Evolutionary conservation across 2,329 filamentous ascomycete species (phyloP).

Genomic region (Venturiaceae sp.): DNA sequence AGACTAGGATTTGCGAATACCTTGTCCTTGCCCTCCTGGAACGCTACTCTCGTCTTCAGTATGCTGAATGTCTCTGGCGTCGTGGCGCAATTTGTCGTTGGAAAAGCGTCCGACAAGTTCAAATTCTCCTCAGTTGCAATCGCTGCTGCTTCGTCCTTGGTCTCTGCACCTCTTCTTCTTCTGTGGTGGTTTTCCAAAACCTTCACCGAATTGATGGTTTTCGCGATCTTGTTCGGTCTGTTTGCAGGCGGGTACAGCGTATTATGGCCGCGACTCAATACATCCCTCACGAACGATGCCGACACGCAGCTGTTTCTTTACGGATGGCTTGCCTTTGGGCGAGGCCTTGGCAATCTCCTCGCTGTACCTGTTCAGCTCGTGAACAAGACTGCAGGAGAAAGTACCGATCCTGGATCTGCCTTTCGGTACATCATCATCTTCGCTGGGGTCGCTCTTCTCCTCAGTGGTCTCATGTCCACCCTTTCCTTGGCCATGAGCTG

Average conservation of each 20-base stretch:
- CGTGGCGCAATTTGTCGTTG: not conserved
- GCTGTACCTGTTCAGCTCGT: not conserved
- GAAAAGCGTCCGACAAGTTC: not conserved
- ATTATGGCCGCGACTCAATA: not conserved
- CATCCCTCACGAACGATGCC: not conserved
- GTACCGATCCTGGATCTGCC: not conserved
- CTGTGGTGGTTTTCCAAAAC: constrained; percentile 3
- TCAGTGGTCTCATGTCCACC: not conserved
- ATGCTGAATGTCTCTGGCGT: not conserved
- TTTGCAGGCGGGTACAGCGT: constrained; percentile 7
- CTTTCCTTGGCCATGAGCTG: not conserved
- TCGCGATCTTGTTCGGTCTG: constrained; percentile 6
- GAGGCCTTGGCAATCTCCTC: constrained; percentile 1
- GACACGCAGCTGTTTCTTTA: not conserved
- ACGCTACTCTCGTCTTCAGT: not conserved
- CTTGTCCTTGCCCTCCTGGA: not conserved
- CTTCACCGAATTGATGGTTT: not conserved
- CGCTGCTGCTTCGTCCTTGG: not conserved
- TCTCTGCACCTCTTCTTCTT: not conserved
- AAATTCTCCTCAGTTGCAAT: not conserved
- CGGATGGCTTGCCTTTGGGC: constrained; percentile 2
- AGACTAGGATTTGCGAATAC: not conserved
- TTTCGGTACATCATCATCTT: not conserved
- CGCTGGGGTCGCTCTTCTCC: not conserved
- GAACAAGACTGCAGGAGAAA: constrained; percentile 3